Percentiles rank a stretch among this genome's conserved stretches.
Conservation (phyloP, 345 rosid species). For the Arabis hirsuta region DNA sequence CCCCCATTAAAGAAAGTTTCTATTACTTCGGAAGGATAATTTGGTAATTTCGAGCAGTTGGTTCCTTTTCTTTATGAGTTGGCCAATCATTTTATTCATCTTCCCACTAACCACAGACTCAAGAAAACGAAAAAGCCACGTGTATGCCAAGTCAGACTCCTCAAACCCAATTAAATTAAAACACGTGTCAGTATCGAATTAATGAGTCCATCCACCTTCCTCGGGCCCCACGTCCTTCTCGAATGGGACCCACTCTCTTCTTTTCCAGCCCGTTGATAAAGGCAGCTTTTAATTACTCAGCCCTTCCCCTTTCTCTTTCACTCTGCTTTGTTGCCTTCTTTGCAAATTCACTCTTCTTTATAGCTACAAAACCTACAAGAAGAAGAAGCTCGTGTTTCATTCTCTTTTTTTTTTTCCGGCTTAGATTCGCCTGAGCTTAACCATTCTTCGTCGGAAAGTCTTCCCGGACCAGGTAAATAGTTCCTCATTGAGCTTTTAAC, state of each 20-base stretch:
- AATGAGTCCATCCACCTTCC: conserved; percentile 41
- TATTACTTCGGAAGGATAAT: conserved; percentile 8
- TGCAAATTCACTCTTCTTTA: conserved; percentile 26
- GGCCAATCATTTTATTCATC: conserved; percentile 40
- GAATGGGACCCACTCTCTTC: conserved; percentile 32
- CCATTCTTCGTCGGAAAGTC: not conserved
- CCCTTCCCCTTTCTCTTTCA: conserved; percentile 38
- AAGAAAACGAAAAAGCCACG: not conserved
- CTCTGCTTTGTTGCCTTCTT: conserved; percentile 12
- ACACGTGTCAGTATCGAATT: conserved; percentile 30
- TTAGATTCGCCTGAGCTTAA: conserved; percentile 3
- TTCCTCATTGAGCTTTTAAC: not conserved
- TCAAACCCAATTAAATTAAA: not conserved
- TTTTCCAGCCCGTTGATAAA: conserved; percentile 45
- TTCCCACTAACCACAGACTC: not conserved
- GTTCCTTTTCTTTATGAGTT: conserved; percentile 30
- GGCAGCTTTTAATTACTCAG: conserved; percentile 40
- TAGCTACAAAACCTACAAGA: conserved; percentile 26
- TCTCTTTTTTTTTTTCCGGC: not conserved
- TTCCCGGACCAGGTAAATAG: conserved; percentile 9
- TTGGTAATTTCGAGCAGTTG: not conserved
- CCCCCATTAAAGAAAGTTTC: conserved; percentile 28
- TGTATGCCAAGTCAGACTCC: conserved; percentile 26
- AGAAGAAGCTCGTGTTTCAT: conserved; percentile 30
- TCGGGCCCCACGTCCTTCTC: conserved; percentile 41